Evolutionary conservation across 352 stramenopile species (phyloP), one percentile per base, ranked within the genome.

Genomic region (Phytopythium oedochilum): DNA sequence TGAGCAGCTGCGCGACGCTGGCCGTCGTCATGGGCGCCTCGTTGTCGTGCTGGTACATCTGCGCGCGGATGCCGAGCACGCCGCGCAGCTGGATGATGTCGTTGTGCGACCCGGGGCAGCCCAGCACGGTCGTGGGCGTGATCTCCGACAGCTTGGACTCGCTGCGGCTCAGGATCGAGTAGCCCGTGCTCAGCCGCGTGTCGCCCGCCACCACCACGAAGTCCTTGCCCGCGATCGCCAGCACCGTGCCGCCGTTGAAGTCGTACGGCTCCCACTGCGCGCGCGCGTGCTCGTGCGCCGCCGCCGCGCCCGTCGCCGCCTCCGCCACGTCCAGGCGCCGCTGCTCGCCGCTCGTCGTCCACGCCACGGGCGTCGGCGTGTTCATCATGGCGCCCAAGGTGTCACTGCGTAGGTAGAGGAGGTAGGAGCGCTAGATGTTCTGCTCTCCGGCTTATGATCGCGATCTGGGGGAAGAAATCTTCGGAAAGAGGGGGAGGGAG

Each of bases 121-220:
- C 83, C 35, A 96, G 63, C 56, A 94, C 64, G 35, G 79, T 77
- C 43, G 77, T 89, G 31, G 70, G 65, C 46, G 86, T 92, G 42
- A 96, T 50, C 54, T 78, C 43, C 55, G 88, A 71, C 46, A 97
- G 59, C 71, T 97, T 99, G 67, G 82, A 95, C 60, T 98, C 89
- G 36, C 98, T 86, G 36, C 97, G 88, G 34, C 86, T 97, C 34
- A 99, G 66, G 68, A 99, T 99, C 61, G 89, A 94, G 77, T 99
- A 99, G 35, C 97, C 97, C 59, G 88, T 97, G 65, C 81, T 97
- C 55, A 99, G 75, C 29, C 97, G 87, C 23, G 97, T 99, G 72
- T 99, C 96, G 7, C 83, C 95, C 10, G 96, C 97, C 32, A 99
- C 74, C 23, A 99, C 92, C 3, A 96, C 95, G 63, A 97, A 99